phyloP scores from a whole-genome alignment of 139 green algal species.

The Chlamydomonas asymmetrica region DNA sequence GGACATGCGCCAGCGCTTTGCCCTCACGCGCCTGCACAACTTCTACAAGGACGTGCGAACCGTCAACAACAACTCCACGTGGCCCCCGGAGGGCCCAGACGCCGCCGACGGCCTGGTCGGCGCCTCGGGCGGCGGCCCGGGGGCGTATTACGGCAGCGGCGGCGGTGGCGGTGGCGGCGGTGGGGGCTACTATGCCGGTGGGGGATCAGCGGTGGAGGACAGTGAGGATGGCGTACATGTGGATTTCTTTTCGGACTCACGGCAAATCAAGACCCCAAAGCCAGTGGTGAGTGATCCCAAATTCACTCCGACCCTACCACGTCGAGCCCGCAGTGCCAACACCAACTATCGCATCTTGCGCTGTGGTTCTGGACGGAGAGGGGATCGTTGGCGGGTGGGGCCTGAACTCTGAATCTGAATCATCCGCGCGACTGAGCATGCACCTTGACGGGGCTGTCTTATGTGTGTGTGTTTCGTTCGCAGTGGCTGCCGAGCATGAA shows the following conservation, averaged over 20 bases:
- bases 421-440: too few relatives aligned
- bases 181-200: neutral
- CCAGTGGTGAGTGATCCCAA: slow-evolving; percentile 19
- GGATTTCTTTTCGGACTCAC: slow-evolving; percentile 24
- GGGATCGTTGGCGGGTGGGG: too few relatives aligned
- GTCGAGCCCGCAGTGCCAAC: too few relatives aligned
- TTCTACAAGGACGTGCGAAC: slow-evolving; percentile 33
- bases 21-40: slow-evolving; percentile 23
- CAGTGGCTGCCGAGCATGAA: too few relatives aligned
- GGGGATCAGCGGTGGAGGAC: neutral
- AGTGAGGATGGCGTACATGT: slow-evolving; percentile 11
- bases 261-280: slow-evolving; percentile 21
- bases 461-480: too few relatives aligned
- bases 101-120: neutral
- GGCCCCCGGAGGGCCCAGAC: slow-evolving; percentile 26
- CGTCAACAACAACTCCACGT: slow-evolving; percentile 30
- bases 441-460: too few relatives aligned
- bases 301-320: too few relatives aligned
- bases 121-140: too few relatives aligned
- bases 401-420: too few relatives aligned
- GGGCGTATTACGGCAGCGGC: neutral
- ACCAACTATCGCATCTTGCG: too few relatives aligned
- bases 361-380: too few relatives aligned
- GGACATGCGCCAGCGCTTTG: slow-evolving; percentile 25
- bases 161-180: neutral